Percentiles rank a stretch among this genome's conserved stretches.
Evolutionary conservation across 352 stramenopile genomes (phyloP).

Genomic region (Albugo laibachii): DNA sequence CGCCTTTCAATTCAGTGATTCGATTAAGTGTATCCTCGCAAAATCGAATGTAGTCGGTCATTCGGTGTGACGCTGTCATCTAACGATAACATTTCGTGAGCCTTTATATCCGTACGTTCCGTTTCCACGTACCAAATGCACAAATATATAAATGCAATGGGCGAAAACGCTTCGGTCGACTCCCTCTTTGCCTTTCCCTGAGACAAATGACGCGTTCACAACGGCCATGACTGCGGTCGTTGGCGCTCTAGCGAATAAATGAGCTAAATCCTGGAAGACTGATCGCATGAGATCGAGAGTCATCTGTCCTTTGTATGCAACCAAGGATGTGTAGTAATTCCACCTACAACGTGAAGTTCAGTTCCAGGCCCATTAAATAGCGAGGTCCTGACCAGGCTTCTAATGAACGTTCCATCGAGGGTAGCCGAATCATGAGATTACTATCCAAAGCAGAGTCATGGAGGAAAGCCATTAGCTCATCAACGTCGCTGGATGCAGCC

Average conservation of each 20-base stretch:
- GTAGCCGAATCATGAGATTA: constrained; percentile 66
- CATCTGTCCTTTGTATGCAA: neutral
- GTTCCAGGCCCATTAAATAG: neutral
- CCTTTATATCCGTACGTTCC: neutral
- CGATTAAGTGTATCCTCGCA: constrained; percentile 48
- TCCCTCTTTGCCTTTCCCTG: constrained; percentile 27
- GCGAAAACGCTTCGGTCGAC: constrained; percentile 36
- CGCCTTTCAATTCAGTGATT: constrained; percentile 8
- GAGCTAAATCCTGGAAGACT: constrained; percentile 50
- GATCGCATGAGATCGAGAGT: constrained; percentile 14
- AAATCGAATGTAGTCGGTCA: constrained; percentile 55
- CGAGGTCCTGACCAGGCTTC: constrained; percentile 26
- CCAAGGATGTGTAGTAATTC: neutral
- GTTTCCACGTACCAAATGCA: constrained; percentile 26
- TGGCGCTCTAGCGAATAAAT: constrained; percentile 52
- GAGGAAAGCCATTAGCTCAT: constrained; percentile 46
- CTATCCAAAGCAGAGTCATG: constrained; percentile 59
- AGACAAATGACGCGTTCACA: constrained; percentile 45
- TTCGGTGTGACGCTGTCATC: constrained; percentile 45
- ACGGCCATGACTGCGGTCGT: constrained; percentile 63
- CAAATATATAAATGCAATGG: constrained; percentile 46
- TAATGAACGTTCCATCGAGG: constrained; percentile 63
- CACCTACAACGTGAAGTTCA: neutral
- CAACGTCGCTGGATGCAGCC: constrained; percentile 29
- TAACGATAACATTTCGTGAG: constrained; percentile 5